Base-by-base conservation (phyloP, 1,139 yeast species). In the Saccharomyces hybrid region DNA sequence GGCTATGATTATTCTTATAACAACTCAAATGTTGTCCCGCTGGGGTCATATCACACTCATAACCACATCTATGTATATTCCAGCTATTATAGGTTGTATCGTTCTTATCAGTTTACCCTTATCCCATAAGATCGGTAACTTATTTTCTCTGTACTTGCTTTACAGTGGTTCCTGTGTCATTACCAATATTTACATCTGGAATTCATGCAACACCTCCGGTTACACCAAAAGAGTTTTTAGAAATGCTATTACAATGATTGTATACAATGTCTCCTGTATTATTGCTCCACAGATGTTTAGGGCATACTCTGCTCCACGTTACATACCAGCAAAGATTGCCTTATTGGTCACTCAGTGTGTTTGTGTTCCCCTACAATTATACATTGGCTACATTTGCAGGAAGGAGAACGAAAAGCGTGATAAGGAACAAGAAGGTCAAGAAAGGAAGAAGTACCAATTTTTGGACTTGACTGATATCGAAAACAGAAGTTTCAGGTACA, bases 201-300 rank as follows among this genome's bases (percentile, higher is more conserved):
- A 67, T 49, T 60, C 67, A 16, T 64, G 76, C 50, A 85, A 85
- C 63, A 79, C 82, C 8, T 85, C 89, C 2, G 93, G 93, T 20
- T 83, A 82, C 62, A 83, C 89, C 16, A 85, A 85, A 68, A 81
- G 84, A 65, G 71, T 80, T 50, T 79, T 83, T 5, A 78, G 80
- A 29, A 83, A 80, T 66, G 86, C 86, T 1, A 64, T 82, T 31
- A 76, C 78, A 44, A 76, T 85, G 68, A 73, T 84, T 54, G 85
- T 83, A 0, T 84, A 82, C 63, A 82, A 87, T 61, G 78, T 79
- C 28, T 89, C 93, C 28, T 85, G 85, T 59, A 72, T 85, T 50
- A 74, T 83, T 50, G 91, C 91, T 0, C 90, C 93, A 2, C 89
- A 84, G 65, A 77, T 85, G 48, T 85, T 84, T 65, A 73, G 79